Evolutionary conservation across 495 filamentous ascomycete genomes (phyloP).

Genomic region (Aeminium ludgeri): DNA sequence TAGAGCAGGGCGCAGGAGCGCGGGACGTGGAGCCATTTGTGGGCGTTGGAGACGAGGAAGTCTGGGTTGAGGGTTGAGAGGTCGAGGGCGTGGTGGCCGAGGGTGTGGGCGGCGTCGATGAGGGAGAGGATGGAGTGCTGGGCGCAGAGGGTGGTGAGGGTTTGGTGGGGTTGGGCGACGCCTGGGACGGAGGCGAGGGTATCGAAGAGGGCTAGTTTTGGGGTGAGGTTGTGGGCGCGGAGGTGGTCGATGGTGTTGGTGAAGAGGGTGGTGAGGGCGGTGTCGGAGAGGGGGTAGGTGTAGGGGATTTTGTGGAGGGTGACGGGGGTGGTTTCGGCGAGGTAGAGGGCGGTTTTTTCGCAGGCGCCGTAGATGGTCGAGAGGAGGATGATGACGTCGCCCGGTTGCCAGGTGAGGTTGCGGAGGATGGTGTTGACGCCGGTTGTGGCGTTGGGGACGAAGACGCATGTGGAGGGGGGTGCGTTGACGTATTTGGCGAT

Average conservation of each 20-base stretch:
- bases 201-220: constrained; percentile 58
- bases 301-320: constrained; percentile 28
- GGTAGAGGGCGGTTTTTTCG: constrained; percentile 49
- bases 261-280: constrained; percentile 38
- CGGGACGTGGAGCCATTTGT: constrained; percentile 90
- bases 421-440: constrained; percentile 67
- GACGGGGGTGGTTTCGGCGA: constrained; percentile 41
- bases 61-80: constrained; percentile 50
- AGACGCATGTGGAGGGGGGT: constrained; percentile 46
- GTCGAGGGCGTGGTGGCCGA: constrained; percentile 60
- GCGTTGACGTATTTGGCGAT: constrained; percentile 48
- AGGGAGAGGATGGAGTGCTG: constrained; percentile 43
- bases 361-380: constrained; percentile 62
- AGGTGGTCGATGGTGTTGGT: constrained; percentile 27
- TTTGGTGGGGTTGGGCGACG: constrained; percentile 60
- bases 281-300: constrained; percentile 43
- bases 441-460: constrained; percentile 67
- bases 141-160: constrained; percentile 42
- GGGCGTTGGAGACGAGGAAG: constrained; percentile 69
- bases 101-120: constrained; percentile 69
- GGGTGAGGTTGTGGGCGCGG: constrained; percentile 12
- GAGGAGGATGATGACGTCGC: constrained; percentile 36
- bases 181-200: constrained; percentile 60
- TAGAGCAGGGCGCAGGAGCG: constrained; percentile 66
- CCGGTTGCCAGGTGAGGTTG: constrained; percentile 38